Evolutionary conservation across 352 stramenopile species (phyloP), one percentile per base, ranked within the genome.

Genomic region (Phytopythium cucurbitacearum): DNA sequence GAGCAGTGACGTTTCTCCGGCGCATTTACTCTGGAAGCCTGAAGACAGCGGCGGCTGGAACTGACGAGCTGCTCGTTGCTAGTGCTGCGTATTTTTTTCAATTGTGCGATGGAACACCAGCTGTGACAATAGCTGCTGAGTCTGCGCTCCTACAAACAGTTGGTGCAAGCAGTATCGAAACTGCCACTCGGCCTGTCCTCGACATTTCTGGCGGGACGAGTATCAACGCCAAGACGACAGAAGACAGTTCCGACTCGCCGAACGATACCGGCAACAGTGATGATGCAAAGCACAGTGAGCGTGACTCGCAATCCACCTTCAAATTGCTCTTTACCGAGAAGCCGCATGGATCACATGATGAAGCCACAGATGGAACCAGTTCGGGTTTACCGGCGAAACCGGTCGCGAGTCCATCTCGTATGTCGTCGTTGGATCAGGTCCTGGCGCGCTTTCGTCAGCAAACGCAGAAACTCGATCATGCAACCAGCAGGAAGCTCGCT

Each of bases 381-480:
- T 28, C 21, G 21, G 21, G 21, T 28, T 28, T 2, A 28, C 21
- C 21, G 21, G 21, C 21, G 21, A 28, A 28, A 28, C 2, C 21
- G 21, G 21, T 2, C 21, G 21, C 21, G 21, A 28, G 21, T 28
- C 21, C 21, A 2, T 28, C 21, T 28, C 21, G 21, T 28, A 40
- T 4, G 12, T 35, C 36, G 7, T 35, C 35, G 38, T 48, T 78
- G 7, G 42, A 64, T 21, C 5, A 51, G 7, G 54, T 74, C 11
- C 57, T 77, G 7, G 47, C 16, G 13, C 61, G 67, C n/a, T 62
- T 77, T 10, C 65, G 74, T 12, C 38, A 53, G 10, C 51, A 67
- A 12, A 60, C 56, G 0, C 63, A 65, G 35, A 61, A 59, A 7
- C 32, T 77, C 12, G 62, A 74, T 37, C 48, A 59, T 44, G 51